Percentiles rank a stretch among this genome's conserved stretches.
These are phyloP conservation scores for Meira nashicola DNA, from an alignment of 1,284 basidiomycete species.

Conservation along the genomic window DNA sequence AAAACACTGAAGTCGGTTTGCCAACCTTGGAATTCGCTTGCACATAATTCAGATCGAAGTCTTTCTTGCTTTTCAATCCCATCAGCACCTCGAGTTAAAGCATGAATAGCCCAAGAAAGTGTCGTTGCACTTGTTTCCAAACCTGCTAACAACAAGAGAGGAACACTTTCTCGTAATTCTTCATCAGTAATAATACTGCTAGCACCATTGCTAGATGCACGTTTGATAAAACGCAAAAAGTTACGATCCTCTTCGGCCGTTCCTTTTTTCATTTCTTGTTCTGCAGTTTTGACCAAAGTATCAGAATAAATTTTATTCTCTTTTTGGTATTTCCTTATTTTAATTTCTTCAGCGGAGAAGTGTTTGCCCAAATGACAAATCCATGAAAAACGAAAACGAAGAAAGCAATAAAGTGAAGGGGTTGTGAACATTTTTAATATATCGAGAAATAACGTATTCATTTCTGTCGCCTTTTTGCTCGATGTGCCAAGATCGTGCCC, in stretches of 20 bases:
- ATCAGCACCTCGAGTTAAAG: background rate
- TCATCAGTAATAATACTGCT: background rate
- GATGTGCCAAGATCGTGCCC: constrained; percentile 13
- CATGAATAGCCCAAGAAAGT: background rate
- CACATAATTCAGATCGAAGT: background rate
- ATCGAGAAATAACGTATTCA: background rate
- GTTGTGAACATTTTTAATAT: background rate
- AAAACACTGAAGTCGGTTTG: background rate
- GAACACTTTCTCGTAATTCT: background rate
- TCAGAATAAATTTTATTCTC: too few species aligned
- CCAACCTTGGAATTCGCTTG: background rate
- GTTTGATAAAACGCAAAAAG: background rate
- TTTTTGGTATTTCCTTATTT: background rate
- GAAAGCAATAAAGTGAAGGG: background rate
- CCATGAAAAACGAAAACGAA: background rate
- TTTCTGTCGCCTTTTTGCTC: constrained; percentile 3
- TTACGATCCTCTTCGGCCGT: background rate
- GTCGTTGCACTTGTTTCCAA: background rate
- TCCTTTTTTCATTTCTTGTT: background rate
- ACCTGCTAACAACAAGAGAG: background rate
- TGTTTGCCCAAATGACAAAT: background rate
- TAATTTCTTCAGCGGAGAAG: background rate
- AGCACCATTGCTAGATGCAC: background rate
- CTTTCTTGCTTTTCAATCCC: background rate
- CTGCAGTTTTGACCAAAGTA: background rate